Evolutionary conservation across 2,329 filamentous ascomycete genomes (phyloP).

Genomic region (Aspergillus udagawae): DNA sequence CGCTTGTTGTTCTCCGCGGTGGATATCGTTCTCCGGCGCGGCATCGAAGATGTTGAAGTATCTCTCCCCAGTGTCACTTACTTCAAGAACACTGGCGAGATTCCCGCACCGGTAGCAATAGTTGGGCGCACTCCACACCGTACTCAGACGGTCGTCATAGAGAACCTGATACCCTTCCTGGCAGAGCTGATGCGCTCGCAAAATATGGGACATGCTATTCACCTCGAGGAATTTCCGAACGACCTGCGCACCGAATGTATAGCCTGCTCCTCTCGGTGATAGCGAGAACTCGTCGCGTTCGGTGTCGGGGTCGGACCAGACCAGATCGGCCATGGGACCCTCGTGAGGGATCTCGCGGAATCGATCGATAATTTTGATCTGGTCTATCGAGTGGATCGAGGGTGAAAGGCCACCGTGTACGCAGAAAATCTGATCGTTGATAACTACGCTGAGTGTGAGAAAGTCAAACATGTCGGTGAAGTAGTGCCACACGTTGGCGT

Average conservation of each 20-base stretch:
- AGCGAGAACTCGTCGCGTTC: conserved; percentile 96
- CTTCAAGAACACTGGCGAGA: conserved; percentile 93
- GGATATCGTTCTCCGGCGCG: conserved; percentile 84
- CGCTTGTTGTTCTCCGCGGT: conserved; percentile 75
- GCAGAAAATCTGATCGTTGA: conserved; percentile 98
- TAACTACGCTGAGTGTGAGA: conserved; percentile 91
- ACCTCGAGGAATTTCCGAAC: conserved; percentile 98
- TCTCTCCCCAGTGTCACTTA: conserved; percentile 85
- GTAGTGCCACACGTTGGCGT: conserved; percentile 98
- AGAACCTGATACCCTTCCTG: conserved; percentile 97
- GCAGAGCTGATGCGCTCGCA: conserved; percentile 96
- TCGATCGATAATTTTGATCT: conserved; percentile 99
- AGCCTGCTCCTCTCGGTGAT: conserved; percentile 87
- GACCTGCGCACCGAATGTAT: conserved; percentile 95
- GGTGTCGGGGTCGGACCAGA: conserved; percentile 98
- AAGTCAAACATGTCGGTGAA: conserved; percentile 99
- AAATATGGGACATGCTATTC: conserved; percentile 95
- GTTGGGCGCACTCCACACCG: conserved; percentile 96
- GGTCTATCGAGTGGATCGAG: conserved; percentile 95
- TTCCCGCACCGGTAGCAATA: conserved; percentile 96
- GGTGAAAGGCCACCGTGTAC: conserved; percentile 89
- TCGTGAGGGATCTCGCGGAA: conserved; percentile 98
- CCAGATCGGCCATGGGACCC: conserved; percentile 97
- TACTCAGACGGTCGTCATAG: conserved; percentile 90
- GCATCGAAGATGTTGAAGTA: conserved; percentile 99